Evolutionary conservation across 352 stramenopile species (phyloP).

Genomic region (Globisporangium viniferum): DNA sequence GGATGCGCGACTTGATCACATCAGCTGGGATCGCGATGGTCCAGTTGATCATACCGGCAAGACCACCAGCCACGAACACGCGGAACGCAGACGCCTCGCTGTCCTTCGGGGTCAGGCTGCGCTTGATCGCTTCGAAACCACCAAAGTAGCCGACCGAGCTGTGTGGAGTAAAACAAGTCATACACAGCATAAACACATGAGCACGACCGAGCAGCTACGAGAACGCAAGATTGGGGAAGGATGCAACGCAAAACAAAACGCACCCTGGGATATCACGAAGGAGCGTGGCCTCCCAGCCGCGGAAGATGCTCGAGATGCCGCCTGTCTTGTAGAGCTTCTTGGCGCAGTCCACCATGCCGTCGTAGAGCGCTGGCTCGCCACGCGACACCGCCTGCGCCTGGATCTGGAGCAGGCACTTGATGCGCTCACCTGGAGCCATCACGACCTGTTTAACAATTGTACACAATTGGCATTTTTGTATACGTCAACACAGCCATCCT

Average conservation of each 20-base stretch:
- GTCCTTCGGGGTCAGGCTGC: slow-evolving; percentile 71
- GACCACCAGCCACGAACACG: slow-evolving; percentile 92
- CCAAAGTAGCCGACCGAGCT: slow-evolving; percentile 95
- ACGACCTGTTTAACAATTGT: slow-evolving; percentile 37
- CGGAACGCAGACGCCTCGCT: slow-evolving; percentile 80
- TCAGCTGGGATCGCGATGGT: slow-evolving; percentile 93
- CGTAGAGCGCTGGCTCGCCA: slow-evolving; percentile 86
- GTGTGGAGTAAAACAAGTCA: not conserved
- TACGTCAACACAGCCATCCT: slow-evolving; percentile 1
- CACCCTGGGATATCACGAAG: slow-evolving; percentile 93
- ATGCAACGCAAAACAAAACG: slow-evolving; percentile 16
- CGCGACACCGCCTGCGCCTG: slow-evolving; percentile 85
- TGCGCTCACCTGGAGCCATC: slow-evolving; percentile 95
- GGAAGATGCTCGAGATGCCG: slow-evolving; percentile 92
- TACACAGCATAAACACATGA: not conserved
- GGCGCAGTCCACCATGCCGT: slow-evolving; percentile 94
- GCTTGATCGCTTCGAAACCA: slow-evolving; percentile 92
- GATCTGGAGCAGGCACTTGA: slow-evolving; percentile 96
- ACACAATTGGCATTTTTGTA: not conserved
- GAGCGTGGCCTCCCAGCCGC: slow-evolving; percentile 93
- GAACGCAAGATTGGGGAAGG: too few relatives aligned
- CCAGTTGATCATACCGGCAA: slow-evolving; percentile 95
- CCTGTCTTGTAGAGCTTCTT: slow-evolving; percentile 91
- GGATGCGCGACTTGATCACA: slow-evolving; percentile 96
- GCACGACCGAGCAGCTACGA: not conserved